These are phyloP conservation scores for Plantago elongata DNA, from an alignment of 257 asterid genomes.

Conservation along the genomic window DNA sequence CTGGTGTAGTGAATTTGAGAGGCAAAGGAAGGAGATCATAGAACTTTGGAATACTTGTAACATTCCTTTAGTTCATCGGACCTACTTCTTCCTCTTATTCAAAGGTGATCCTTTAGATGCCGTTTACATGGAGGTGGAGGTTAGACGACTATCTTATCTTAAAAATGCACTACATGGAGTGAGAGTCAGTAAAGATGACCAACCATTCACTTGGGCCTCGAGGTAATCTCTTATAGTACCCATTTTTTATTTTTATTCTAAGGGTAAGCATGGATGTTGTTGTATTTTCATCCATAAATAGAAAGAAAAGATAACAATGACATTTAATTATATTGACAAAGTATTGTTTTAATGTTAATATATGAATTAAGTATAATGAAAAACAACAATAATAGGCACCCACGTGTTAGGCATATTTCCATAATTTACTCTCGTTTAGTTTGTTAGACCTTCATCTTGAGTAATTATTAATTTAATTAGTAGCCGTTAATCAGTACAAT, in stretches of 20 bases:
- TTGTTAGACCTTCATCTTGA: no score
- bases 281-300: no score
- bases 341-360: no score
- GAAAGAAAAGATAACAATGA: no score
- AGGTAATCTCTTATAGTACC: constrained; percentile 27
- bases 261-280: no score
- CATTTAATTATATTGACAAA: no score
- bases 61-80: constrained; percentile 48
- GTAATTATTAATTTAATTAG: no score
- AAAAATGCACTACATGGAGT: constrained; percentile 29
- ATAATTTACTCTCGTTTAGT: no score
- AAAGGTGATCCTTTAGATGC: constrained; percentile 56
- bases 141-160: constrained; percentile 48
- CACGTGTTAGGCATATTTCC: no score
- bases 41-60: constrained; percentile 51
- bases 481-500: no score
- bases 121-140: constrained; percentile 63
- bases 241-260: neutral
- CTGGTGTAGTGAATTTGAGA: constrained; percentile 42
- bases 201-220: constrained; percentile 21
- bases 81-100: constrained; percentile 55
- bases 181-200: constrained; percentile 17
- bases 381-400: no score
- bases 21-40: constrained; percentile 44
- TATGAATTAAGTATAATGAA: no score